phyloP scores from a whole-genome alignment of 768 basidiomycete species.

The Neoboletus magnificus region DNA sequence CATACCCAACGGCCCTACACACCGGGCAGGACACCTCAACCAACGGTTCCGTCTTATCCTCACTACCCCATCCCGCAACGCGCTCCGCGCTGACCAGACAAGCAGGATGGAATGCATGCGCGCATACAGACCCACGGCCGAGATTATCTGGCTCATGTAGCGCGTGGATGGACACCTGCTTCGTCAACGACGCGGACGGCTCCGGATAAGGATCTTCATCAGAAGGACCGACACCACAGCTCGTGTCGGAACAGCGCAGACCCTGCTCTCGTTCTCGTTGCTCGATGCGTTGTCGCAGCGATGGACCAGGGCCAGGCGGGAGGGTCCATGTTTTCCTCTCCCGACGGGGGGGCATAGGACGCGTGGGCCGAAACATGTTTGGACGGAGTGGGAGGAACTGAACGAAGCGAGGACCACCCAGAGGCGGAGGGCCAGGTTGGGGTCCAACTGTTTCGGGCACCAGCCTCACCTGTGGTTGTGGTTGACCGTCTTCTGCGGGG shows the following conservation, averaged over 20 bases:
- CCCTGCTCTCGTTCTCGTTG: conserved; percentile 69
- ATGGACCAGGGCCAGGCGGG: conserved; percentile 64
- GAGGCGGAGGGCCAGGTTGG: background rate
- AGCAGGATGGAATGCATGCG: conserved; percentile 66
- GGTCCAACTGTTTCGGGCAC: conserved; percentile 4
- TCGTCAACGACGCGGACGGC: conserved; percentile 17
- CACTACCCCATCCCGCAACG: conserved; percentile 58
- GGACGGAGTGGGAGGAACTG: conserved; percentile 17
- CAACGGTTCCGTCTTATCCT: conserved; percentile 36
- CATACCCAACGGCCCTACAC: conserved; percentile 61
- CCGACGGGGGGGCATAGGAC: conserved; percentile 26
- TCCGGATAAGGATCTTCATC: conserved; percentile 61
- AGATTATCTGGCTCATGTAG: conserved; percentile 11
- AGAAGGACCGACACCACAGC: conserved; percentile 71
- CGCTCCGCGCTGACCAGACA: conserved; percentile 70
- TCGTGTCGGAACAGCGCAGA: conserved; percentile 66
- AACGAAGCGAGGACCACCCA: conserved; percentile 13
- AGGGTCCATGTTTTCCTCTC: conserved; percentile 52
- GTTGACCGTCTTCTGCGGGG: background rate
- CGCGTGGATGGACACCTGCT: conserved; percentile 25
- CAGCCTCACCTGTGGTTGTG: conserved; percentile 9
- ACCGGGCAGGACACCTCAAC: conserved; percentile 76
- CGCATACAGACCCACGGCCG: conserved; percentile 40
- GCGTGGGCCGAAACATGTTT: conserved; percentile 22
- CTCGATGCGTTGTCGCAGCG: conserved; percentile 72